phyloP scores from a whole-genome alignment of 176 grass and related monocot genomes.

The Lolium multiflorum region DNA sequence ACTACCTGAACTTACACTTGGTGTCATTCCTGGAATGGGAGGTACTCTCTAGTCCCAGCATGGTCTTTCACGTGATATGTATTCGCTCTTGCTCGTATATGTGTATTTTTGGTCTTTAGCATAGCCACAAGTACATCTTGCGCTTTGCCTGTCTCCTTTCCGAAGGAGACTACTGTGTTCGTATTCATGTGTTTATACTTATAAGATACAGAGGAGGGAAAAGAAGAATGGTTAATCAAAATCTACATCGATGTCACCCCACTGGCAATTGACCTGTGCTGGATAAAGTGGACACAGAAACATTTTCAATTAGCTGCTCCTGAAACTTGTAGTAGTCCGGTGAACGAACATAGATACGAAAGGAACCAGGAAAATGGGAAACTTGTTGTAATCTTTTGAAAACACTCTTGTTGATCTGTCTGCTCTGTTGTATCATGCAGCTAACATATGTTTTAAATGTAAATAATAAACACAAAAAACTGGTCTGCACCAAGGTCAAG shows the following conservation, averaged over 20 bases:
- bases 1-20: conserved; percentile 85
- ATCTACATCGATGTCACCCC: background rate
- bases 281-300: conserved; percentile 14
- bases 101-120: background rate
- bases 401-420: background rate
- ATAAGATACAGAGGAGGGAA: background rate
- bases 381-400: background rate
- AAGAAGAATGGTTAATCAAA: background rate
- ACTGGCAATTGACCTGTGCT: background rate
- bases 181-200: background rate
- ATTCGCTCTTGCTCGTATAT: background rate
- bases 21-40: conserved; percentile 92
- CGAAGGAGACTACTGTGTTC: background rate
- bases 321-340: background rate
- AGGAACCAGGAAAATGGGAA: background rate
- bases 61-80: background rate
- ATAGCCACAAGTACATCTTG: background rate
- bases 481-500: background rate
- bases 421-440: background rate
- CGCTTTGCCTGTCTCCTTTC: conserved; percentile 5
- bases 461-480: conserved; percentile 8
- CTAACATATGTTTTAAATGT: conserved; percentile 4
- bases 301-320: conserved; percentile 5
- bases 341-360: conserved; percentile 17
- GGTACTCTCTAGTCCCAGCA: conserved; percentile 53